A percentile compares a stretch with the other conserved stretches of the same genome.
Evolutionary conservation across 2,329 filamentous ascomycete species (phyloP).

Genomic region (Neoscytalidium dimidiatum): DNA sequence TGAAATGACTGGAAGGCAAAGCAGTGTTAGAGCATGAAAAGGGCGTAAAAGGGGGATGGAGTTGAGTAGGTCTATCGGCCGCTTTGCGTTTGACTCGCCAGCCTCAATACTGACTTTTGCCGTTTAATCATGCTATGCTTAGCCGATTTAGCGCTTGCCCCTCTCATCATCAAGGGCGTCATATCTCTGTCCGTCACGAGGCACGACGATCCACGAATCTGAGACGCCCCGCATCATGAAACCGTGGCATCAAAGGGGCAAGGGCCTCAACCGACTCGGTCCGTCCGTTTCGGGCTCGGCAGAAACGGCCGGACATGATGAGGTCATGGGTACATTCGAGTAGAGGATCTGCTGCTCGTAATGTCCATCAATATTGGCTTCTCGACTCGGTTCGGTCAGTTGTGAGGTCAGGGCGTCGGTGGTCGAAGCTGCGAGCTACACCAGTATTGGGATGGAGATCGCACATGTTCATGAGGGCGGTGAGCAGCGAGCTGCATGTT

Average conservation of each 20-base stretch:
- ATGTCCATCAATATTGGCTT: background rate
- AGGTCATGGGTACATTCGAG: background rate
- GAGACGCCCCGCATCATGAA: background rate
- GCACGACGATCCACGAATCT: background rate
- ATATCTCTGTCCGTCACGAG: background rate
- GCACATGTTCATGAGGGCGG: background rate
- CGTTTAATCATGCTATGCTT: background rate
- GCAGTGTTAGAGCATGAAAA: too few relatives aligned
- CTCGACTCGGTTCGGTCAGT: background rate
- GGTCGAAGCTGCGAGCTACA: background rate
- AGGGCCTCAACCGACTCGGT: background rate
- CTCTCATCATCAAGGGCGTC: background rate
- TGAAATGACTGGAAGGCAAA: too few relatives aligned
- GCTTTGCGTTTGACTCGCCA: background rate
- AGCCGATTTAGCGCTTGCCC: background rate
- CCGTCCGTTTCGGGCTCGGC: background rate
- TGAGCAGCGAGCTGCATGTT: background rate
- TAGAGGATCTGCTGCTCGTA: background rate
- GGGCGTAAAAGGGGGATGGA: background rate
- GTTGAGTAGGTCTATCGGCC: background rate
- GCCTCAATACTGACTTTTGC: background rate
- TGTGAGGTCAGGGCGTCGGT: background rate
- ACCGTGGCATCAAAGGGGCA: background rate
- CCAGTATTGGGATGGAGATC: background rate
- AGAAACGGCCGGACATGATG: background rate